Evolutionary conservation across 2,329 filamentous ascomycete species (phyloP), one percentile per base, ranked within the genome.

Genomic region (Tolypocladium capitatum): DNA sequence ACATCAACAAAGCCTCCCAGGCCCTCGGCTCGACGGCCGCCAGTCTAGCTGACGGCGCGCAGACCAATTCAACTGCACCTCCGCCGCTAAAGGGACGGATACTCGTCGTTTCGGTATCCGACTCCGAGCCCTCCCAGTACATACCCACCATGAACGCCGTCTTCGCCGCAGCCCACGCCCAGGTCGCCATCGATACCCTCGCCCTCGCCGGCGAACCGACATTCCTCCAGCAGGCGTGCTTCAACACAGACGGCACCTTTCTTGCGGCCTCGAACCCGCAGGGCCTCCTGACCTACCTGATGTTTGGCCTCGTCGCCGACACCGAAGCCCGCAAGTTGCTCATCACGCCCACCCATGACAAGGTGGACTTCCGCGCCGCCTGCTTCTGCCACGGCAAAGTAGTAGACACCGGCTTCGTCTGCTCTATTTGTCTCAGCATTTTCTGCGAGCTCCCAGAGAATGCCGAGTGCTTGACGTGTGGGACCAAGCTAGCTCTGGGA

Each of bases 91-190:
- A 64, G 21, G 66, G 64, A 36, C 85, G 92, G 51, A 94, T 98
- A 58, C 76, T 98, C 47, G 82, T 97, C 53, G 65, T 98, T 47
- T 94, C 86, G 43, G 89, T 96, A 5, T 94, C 87, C 43, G 88
- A 88, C 60, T 75, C 76, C 38, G 86, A 91, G 58, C 79, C 94
- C 0, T 81, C 89, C 5, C 85, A 97, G 65, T 98, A 98, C 69
- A 98, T 98, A 48, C 85, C 91, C 0, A 92, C 94, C 56, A 98
- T 98, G 92, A 98, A 98, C 68, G 80, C 84, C 58, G 94, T 97
- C 51, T 98, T 98, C 66, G 92, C 92, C 2, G 92, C 91, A 50
- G 86, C 94, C 59, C 83, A 91, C 53, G 77, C 89, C 48, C 80
- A 80, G 56, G 88, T 98, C 53, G 86, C 90, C 24, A 89, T 98